Evolutionary conservation across 2,329 filamentous ascomycete genomes (phyloP).

Genomic region (Ophiostoma ulmi): DNA sequence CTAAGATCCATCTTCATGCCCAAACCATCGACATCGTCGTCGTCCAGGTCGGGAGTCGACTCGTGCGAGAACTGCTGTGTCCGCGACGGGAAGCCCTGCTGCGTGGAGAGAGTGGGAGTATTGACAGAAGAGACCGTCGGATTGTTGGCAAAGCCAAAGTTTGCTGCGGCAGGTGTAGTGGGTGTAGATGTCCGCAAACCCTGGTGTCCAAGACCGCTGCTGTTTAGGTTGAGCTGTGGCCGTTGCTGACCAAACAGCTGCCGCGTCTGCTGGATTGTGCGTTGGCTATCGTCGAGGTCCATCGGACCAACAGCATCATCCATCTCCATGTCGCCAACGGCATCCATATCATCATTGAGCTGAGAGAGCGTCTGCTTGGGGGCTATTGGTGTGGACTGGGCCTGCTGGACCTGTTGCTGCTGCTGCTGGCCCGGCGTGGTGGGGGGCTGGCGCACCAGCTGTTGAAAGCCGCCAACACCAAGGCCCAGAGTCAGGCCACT

Average conservation of each 20-base stretch:
- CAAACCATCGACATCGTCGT: constrained; percentile 65
- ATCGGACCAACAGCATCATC: constrained; percentile 70
- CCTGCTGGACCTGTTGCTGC: constrained; percentile 26
- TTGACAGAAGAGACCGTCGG: constrained; percentile 96
- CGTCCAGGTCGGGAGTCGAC: constrained; percentile 61
- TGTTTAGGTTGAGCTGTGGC: constrained; percentile 73
- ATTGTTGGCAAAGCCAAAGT: constrained; percentile 80
- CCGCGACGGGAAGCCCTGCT: constrained; percentile 56
- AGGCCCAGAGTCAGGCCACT: constrained; percentile 27
- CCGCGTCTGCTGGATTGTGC: constrained; percentile 63
- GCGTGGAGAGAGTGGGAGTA: constrained; percentile 81
- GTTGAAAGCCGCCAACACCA: constrained; percentile 35
- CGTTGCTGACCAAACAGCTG: constrained; percentile 63
- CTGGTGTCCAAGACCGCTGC: constrained; percentile 68
- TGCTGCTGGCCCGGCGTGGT: constrained; percentile 35
- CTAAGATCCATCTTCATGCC: constrained; percentile 54
- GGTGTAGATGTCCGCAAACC: constrained; percentile 81
- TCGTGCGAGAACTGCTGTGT: constrained; percentile 45
- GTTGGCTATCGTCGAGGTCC: constrained; percentile 58
- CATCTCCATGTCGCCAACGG: constrained; percentile 94
- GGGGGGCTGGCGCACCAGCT: constrained; percentile 43
- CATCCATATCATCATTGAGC: constrained; percentile 65
- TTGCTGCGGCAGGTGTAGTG: constrained; percentile 72
- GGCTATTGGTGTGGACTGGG: constrained; percentile 28
- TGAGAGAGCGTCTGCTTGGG: constrained; percentile 24